Conservation (phyloP, 192 early-diverging fungal species). For the Jimgerdemannia lactiflua region DNA sequence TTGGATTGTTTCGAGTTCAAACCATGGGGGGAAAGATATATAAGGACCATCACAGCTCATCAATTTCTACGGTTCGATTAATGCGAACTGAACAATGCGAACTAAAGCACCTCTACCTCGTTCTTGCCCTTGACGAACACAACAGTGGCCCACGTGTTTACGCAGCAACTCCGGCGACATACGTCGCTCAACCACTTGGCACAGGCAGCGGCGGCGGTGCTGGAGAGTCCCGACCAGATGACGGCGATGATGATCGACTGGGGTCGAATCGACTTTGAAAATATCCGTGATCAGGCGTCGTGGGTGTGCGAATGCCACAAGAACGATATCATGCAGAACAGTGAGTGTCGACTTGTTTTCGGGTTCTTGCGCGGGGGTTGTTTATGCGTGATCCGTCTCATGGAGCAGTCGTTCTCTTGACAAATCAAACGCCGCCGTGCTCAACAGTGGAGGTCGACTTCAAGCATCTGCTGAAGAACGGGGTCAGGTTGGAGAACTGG, state of each 20-base stretch:
- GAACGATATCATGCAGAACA: conserved; percentile 32
- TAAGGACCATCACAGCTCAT: too few species aligned
- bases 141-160: conserved; percentile 45
- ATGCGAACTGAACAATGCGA: neutral
- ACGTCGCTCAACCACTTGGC: conserved; percentile 42
- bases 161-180: conserved; percentile 39
- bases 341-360: conserved; percentile 7
- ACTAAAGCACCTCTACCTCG: neutral
- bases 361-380: too few species aligned
- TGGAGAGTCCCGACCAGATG: conserved; percentile 25
- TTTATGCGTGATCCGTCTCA: too few species aligned
- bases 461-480: conserved; percentile 22
- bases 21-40: neutral
- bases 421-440: neutral
- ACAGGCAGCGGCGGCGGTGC: conserved; percentile 31
- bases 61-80: too few species aligned
- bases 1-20: neutral
- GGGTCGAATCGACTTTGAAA: conserved; percentile 40
- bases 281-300: conserved; percentile 37
- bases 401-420: neutral
- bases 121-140: neutral
- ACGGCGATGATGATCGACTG: conserved; percentile 37
- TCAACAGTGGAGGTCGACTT: conserved; percentile 28
- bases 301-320: conserved; percentile 50
- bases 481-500: conserved; percentile 34